Evolutionary conservation across 371 early-diverging fungal species (phyloP).

Genomic region (Actinomortierella ambigua): DNA sequence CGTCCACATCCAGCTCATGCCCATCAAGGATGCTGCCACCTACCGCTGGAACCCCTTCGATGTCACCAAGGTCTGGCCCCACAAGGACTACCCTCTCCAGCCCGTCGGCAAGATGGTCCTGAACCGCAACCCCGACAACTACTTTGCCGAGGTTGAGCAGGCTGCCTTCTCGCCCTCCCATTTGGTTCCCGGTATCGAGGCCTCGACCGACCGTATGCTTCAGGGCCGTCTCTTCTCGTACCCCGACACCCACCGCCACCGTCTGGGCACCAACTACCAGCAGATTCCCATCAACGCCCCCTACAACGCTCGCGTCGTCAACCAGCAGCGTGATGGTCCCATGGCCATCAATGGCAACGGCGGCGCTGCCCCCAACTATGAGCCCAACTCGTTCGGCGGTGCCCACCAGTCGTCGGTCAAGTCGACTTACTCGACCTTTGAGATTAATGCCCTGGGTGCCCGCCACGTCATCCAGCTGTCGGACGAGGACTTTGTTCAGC

Average conservation of each 20-base stretch:
- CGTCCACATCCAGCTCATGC: constrained; percentile 78
- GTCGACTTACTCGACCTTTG: constrained; percentile 13
- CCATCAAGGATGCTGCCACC: constrained; percentile 70
- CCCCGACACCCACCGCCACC: constrained; percentile 79
- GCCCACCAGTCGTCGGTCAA: constrained; percentile 47
- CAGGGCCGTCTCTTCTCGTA: constrained; percentile 83
- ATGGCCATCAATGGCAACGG: constrained; percentile 54
- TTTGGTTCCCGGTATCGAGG: constrained; percentile 77
- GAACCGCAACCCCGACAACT: constrained; percentile 80
- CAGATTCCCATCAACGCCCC: constrained; percentile 79
- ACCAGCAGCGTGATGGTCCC: constrained; percentile 76
- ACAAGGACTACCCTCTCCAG: constrained; percentile 74
- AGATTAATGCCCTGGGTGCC: constrained; percentile 61
- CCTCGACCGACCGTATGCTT: constrained; percentile 74
- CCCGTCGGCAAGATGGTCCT: constrained; percentile 76
- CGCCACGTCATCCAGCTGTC: constrained; percentile 61
- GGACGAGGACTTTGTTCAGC: constrained; percentile 64
- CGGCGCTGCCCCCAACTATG: constrained; percentile 60
- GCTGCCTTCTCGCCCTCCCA: constrained; percentile 79
- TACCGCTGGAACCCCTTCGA: constrained; percentile 84
- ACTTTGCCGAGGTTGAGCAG: constrained; percentile 85
- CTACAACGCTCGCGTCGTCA: constrained; percentile 52
- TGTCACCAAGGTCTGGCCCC: constrained; percentile 85
- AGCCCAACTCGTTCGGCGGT: constrained; percentile 59
- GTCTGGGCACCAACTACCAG: constrained; percentile 77